phyloP scores from a whole-genome alignment of 495 filamentous ascomycete species.

The Penicillium diatomitis region DNA sequence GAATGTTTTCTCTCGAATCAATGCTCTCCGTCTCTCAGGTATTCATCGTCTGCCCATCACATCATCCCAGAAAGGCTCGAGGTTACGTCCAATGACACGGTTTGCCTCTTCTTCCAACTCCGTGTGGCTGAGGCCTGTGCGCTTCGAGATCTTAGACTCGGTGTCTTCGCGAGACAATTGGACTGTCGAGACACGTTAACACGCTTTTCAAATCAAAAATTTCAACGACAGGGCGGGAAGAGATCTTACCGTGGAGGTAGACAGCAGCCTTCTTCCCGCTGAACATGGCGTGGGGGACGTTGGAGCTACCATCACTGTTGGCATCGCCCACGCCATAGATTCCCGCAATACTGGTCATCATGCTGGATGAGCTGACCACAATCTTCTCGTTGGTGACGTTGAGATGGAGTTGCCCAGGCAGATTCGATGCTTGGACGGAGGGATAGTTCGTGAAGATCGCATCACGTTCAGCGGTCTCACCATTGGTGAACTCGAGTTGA shows the following conservation, averaged over 20 bases:
- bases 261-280: conserved; percentile 48
- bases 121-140: conserved; percentile 9
- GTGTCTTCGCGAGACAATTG: conserved; percentile 31
- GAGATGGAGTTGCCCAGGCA: conserved; percentile 33
- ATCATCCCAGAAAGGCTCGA: conserved; percentile 16
- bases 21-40: too few species aligned
- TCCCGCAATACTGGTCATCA: conserved; percentile 40
- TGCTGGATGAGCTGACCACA: conserved; percentile 25
- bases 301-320: conserved; percentile 48
- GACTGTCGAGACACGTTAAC: conserved; percentile 12
- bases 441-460: conserved; percentile 44
- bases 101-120: conserved; percentile 24
- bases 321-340: conserved; percentile 49
- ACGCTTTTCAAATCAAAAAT: neutral
- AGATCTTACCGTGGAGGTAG: conserved; percentile 43
- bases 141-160: conserved; percentile 24
- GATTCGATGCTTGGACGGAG: conserved; percentile 30
- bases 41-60: neutral
- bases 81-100: conserved; percentile 22
- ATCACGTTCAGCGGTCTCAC: conserved; percentile 30
- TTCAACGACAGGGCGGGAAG: neutral
- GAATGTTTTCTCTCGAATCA: neutral
- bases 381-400: conserved; percentile 36
- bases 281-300: conserved; percentile 53
- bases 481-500: conserved; percentile 42